Conservation (phyloP, 2,329 filamentous ascomycete genomes). For the Pyrenophora seminiperda region DNA sequence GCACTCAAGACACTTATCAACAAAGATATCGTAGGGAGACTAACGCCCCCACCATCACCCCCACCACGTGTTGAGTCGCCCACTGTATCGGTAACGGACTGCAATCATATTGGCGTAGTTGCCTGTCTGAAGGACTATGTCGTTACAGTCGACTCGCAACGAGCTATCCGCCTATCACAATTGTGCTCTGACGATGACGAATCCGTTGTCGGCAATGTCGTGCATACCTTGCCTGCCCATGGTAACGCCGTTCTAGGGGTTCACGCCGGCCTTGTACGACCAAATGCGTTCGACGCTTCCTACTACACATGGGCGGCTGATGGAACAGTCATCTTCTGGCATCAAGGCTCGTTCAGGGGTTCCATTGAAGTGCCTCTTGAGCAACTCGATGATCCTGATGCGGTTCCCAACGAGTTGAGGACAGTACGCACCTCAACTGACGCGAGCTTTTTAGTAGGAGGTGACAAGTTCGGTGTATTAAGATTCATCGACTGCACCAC, state of each 20-base stretch:
- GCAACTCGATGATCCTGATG: conserved; percentile 54
- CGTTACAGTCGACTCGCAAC: conserved; percentile 70
- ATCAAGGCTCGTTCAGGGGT: conserved; percentile 70
- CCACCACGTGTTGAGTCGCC: conserved; percentile 42
- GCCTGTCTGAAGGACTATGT: conserved; percentile 46
- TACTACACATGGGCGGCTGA: conserved; percentile 90
- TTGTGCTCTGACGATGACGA: conserved; percentile 53
- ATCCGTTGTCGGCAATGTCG: conserved; percentile 34
- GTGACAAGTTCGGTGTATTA: conserved; percentile 85
- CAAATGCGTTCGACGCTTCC: conserved; percentile 66
- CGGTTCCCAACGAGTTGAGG: conserved; percentile 63
- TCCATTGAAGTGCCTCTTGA: conserved; percentile 73
- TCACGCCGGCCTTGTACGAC: conserved; percentile 61
- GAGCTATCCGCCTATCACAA: conserved; percentile 67
- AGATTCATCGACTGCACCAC: conserved; percentile 68
- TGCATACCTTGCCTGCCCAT: conserved; percentile 61
- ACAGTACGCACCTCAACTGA: conserved; percentile 64
- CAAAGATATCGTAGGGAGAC: conserved; percentile 38
- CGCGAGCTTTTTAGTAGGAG: conserved; percentile 73
- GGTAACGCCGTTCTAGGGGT: conserved; percentile 71
- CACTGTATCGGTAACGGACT: conserved; percentile 32
- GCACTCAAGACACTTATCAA: conserved; percentile 55
- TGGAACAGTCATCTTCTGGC: conserved; percentile 84
- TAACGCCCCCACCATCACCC: conserved; percentile 45
- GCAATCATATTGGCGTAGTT: conserved; percentile 46